These are phyloP conservation scores for Lithocarpus polystachyus DNA, from an alignment of 306 rosid genomes.

Conservation along the genomic window DNA sequence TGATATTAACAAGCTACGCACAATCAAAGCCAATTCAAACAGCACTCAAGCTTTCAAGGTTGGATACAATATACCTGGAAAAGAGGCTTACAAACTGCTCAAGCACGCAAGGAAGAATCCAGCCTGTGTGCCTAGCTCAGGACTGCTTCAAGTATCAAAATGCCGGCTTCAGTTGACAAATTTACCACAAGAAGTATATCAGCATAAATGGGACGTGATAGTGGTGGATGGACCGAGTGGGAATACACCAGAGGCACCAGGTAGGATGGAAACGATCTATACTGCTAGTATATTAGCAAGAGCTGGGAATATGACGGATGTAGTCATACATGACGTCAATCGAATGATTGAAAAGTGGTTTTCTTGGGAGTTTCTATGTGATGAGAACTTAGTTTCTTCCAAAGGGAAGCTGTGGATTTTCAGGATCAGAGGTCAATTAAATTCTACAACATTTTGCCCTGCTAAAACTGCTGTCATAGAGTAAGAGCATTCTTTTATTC, in stretches of 20 bases:
- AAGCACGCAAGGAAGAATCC: conserved; percentile 62
- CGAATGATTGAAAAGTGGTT: conserved; percentile 88
- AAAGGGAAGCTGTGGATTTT: conserved; percentile 83
- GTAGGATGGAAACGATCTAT: conserved; percentile 80
- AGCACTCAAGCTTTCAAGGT: conserved; percentile 50
- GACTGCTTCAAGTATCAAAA: conserved; percentile 50
- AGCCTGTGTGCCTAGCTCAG: conserved; percentile 47
- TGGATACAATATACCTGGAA: conserved; percentile 52
- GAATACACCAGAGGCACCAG: conserved; percentile 59
- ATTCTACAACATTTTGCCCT: conserved; percentile 63
- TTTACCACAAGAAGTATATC: conserved; percentile 65
- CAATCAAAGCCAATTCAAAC: conserved; percentile 38
- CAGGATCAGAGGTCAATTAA: conserved; percentile 49
- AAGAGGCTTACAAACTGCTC: conserved; percentile 65
- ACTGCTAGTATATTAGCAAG: conserved; percentile 73
- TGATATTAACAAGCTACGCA: conserved; percentile 39
- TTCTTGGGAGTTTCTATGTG: conserved; percentile 91
- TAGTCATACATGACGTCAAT: conserved; percentile 71
- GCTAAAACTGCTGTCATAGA: conserved; percentile 20
- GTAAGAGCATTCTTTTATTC: conserved; percentile 18
- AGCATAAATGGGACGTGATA: conserved; percentile 70
- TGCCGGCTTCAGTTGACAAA: conserved; percentile 73
- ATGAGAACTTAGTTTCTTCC: conserved; percentile 74
- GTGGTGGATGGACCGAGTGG: conserved; percentile 84
- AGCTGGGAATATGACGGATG: conserved; percentile 54